These are phyloP conservation scores for Talaromyces ruber DNA, from an alignment of 495 filamentous ascomycete genomes.

Conservation along the genomic window DNA sequence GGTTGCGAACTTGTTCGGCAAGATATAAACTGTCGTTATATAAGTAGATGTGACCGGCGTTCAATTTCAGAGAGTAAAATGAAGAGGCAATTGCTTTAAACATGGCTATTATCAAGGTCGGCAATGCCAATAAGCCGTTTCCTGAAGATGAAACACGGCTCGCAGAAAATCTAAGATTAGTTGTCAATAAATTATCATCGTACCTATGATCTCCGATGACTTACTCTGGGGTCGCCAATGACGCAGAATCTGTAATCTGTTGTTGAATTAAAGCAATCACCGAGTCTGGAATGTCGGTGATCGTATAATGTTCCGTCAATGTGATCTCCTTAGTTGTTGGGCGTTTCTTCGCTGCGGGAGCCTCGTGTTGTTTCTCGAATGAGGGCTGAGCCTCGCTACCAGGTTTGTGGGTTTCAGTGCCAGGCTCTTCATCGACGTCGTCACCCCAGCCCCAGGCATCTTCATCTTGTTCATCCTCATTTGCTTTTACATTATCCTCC, in stretches of 20 bases:
- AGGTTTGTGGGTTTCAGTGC: neutral
- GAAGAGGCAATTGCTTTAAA: slow-evolving; percentile 80
- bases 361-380: slow-evolving; percentile 6
- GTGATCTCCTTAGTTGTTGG: slow-evolving; percentile 52
- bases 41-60: slow-evolving; percentile 76
- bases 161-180: slow-evolving; percentile 23
- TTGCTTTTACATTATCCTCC: slow-evolving; percentile 14
- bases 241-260: slow-evolving; percentile 61
- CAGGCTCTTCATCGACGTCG: slow-evolving; percentile 34
- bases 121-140: slow-evolving; percentile 66
- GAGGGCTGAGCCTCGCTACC: slow-evolving; percentile 6
- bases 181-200: slow-evolving; percentile 13
- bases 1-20: slow-evolving; percentile 57
- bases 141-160: slow-evolving; percentile 64
- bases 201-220: slow-evolving; percentile 5
- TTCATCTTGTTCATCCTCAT: slow-evolving; percentile 35
- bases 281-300: slow-evolving; percentile 74
- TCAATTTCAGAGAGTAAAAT: slow-evolving; percentile 58
- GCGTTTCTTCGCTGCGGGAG: slow-evolving; percentile 8
- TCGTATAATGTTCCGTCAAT: slow-evolving; percentile 76
- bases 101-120: slow-evolving; percentile 78
- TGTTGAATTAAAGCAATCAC: slow-evolving; percentile 62
- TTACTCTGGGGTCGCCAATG: slow-evolving; percentile 48
- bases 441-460: slow-evolving; percentile 74
- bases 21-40: slow-evolving; percentile 89